These are phyloP conservation scores for Blattamonas nauphoetae DNA, from an alignment of 78 protist species.

Conservation along the genomic window DNA sequence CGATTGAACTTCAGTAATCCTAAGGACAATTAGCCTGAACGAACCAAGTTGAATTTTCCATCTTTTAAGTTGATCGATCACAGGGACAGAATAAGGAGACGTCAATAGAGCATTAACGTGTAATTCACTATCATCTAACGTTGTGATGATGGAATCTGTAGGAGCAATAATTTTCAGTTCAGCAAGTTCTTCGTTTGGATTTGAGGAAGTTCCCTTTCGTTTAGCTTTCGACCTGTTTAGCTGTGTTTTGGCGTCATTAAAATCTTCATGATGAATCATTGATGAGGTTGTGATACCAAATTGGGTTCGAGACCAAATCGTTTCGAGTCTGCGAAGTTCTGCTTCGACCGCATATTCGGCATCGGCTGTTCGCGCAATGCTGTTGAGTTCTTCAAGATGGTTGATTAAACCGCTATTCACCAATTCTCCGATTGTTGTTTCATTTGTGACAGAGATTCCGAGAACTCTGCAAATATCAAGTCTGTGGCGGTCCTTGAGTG, in stretches of 20 bases:
- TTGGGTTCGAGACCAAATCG: not conserved
- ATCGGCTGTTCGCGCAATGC: not conserved
- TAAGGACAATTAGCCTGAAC: not conserved
- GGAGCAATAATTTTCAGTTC: not conserved
- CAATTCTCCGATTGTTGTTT: not conserved
- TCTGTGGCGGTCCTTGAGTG: not conserved
- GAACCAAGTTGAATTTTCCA: not conserved
- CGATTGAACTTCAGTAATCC: not conserved
- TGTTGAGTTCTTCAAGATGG: not conserved
- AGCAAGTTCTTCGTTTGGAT: not conserved
- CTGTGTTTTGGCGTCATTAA: not conserved
- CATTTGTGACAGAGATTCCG: not conserved
- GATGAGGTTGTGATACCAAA: not conserved
- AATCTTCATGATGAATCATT: not conserved
- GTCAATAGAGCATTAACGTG: not conserved
- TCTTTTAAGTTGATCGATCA: not conserved
- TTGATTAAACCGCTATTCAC: not conserved
- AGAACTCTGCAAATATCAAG: not conserved
- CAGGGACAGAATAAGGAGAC: not conserved
- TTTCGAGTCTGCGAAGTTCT: not conserved
- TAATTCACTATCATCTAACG: not conserved
- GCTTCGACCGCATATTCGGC: not conserved
- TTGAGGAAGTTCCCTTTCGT: not conserved
- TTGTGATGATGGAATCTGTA: not conserved
- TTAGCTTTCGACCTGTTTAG: not conserved